These are phyloP conservation scores for Gnomoniopsis sp. DNA, from an alignment of 2,329 filamentous ascomycete species.

Conservation along the genomic window DNA sequence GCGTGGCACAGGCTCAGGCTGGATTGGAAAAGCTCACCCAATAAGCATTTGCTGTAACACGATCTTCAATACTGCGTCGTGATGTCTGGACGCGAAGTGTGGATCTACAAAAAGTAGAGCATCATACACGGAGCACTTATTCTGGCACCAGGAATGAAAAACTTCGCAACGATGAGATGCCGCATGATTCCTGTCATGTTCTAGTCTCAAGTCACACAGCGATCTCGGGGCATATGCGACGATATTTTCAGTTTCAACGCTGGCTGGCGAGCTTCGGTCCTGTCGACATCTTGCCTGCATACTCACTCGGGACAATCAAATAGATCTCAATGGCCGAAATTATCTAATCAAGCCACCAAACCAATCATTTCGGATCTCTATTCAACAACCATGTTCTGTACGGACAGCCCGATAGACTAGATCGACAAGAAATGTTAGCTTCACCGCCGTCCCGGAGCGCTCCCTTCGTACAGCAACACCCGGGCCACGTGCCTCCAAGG, in stretches of 20 bases:
- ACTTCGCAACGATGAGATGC: background rate
- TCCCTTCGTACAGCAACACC: slow-evolving; percentile 1
- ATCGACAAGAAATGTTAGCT: slow-evolving; percentile 11
- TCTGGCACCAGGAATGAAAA: background rate
- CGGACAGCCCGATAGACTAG: background rate
- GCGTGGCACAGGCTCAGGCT: slow-evolving; percentile 49
- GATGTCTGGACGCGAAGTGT: background rate
- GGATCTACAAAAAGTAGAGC: background rate
- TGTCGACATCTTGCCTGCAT: background rate
- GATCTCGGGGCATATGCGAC: no score
- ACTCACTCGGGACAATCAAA: background rate
- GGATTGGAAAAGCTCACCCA: slow-evolving; percentile 34
- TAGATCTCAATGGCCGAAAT: background rate
- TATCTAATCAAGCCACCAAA: background rate
- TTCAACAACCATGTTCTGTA: background rate
- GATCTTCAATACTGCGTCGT: background rate
- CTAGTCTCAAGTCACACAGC: background rate
- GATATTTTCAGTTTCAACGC: no score
- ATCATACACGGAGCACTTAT: background rate
- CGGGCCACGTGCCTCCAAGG: slow-evolving; percentile 14
- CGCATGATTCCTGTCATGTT: background rate
- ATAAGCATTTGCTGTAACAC: background rate
- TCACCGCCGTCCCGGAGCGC: slow-evolving; percentile 16
- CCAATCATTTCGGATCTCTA: background rate
- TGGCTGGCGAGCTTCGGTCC: no score